Base-by-base conservation (phyloP, 2,329 filamentous ascomycete genomes). In the Colletotrichum tanaceti region DNA sequence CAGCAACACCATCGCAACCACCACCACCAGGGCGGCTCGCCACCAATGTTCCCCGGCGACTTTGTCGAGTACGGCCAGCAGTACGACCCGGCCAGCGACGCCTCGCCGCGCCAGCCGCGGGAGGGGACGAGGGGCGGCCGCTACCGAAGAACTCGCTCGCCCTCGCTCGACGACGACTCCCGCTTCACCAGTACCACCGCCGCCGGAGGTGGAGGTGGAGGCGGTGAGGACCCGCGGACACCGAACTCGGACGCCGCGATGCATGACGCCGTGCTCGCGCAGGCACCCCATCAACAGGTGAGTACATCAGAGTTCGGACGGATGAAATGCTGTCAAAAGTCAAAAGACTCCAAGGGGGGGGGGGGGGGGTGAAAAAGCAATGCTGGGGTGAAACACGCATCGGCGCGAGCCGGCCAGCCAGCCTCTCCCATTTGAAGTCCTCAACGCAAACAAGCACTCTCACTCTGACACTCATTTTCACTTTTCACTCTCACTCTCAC, bases 151-250 rank as follows among this genome's bases (percentile, higher is more conserved):
- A 41, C 55, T 28, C 65, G 68, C 18, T 70, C 68, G 1, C 65
- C 68, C 18, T 68, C 64, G 28, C 68, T 70, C 44, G 68, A 70
- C 46, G 68, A 63, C 60, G 65, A 70, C 43, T 68, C 61, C 5
- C 65, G 65, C 46, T 70, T 70, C 55, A 68, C 65, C 44, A 58
- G n/a, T n/a, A n/a, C n/a, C n/a, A n/a, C n/a, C n/a, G n/a, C 65
- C 44, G 65, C 38, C 63, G 47, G 32, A 13, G 62, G 47, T 14
- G 53, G 44, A 35, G 6, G 47, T 24, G 68, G 55, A 57, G 41
- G 52, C 60, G 62, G 57, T 50, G 62, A 65, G n/a, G 54, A 44
- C 55, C 43, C 44, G 18, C 61, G 53, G 46, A 52, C 58, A 46
- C 58, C 46, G 24, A 60, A 44, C 38, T 61, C 65, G 1, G 69